These are phyloP conservation scores for Fusarium marasasianum DNA, from an alignment of 2,329 filamentous ascomycete genomes.

Conservation along the genomic window DNA sequence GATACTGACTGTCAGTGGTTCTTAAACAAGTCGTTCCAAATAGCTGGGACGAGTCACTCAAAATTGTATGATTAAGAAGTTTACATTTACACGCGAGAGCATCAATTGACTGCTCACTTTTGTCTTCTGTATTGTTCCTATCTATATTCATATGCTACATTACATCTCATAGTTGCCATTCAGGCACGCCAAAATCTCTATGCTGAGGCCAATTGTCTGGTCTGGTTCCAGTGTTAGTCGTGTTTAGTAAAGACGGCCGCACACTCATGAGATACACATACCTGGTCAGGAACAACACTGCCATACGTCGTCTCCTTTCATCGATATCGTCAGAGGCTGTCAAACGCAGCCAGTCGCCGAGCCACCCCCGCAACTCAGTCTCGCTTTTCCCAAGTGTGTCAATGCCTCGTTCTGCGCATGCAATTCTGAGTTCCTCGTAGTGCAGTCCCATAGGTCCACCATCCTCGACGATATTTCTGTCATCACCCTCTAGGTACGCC, in stretches of 20 bases:
- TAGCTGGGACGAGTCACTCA: neutral
- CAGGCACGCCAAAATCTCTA: slow-evolving; percentile 53
- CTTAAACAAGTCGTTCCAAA: neutral
- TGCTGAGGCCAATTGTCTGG: slow-evolving; percentile 53
- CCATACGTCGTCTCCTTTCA: slow-evolving; percentile 52
- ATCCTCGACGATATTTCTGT: slow-evolving; percentile 70
- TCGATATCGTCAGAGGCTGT: slow-evolving; percentile 51
- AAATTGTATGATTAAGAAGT: neutral
- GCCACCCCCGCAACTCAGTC: slow-evolving; percentile 58
- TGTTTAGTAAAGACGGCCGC: neutral
- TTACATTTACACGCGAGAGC: slow-evolving; percentile 24
- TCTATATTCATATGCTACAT: neutral
- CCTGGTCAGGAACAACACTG: slow-evolving; percentile 54
- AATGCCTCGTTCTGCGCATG: slow-evolving; percentile 76
- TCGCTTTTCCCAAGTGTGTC: slow-evolving; percentile 67
- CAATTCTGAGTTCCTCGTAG: slow-evolving; percentile 72
- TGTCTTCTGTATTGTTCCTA: neutral
- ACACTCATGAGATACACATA: slow-evolving; percentile 38
- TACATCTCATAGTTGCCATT: slow-evolving; percentile 50
- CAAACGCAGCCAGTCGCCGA: slow-evolving; percentile 60
- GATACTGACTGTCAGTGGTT: neutral
- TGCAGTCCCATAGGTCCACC: slow-evolving; percentile 68
- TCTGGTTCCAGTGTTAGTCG: slow-evolving; percentile 39
- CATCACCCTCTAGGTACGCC: slow-evolving; percentile 75
- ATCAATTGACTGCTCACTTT: slow-evolving; percentile 2